A percentile compares a stretch with the other conserved stretches of the same genome.
Conservation (phyloP, 2,329 filamentous ascomycete species). For the Colletotrichum sp. region DNA sequence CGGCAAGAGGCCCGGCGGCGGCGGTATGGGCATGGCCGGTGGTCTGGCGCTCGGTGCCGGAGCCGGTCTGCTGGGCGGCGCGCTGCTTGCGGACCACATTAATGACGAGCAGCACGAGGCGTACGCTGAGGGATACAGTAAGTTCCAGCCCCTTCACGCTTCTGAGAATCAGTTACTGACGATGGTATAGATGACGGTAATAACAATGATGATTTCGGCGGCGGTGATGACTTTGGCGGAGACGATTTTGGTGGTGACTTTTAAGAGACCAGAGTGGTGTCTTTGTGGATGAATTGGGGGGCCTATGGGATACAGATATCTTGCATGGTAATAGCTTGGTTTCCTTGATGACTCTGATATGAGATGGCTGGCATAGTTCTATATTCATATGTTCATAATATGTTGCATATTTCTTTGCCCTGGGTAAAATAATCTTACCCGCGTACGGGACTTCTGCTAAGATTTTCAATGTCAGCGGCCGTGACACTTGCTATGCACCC, state of each 20-base stretch:
- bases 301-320: not conserved
- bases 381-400: conserved; percentile 7
- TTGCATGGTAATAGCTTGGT: not conserved
- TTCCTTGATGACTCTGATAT: not conserved
- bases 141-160: conserved; percentile 21
- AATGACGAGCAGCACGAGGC: conserved; percentile 65
- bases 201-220: conserved; percentile 15
- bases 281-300: not conserved
- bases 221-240: conserved; percentile 27
- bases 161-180: conserved; percentile 17
- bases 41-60: conserved; percentile 80
- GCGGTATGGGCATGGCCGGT: conserved; percentile 65
- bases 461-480: no score
- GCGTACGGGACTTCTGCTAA: no score
- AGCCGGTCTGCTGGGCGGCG: conserved; percentile 81
- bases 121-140: conserved; percentile 51
- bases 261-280: conserved; percentile 25
- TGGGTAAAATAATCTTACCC: not conserved
- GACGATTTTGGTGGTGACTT: conserved; percentile 42
- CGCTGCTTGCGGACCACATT: conserved; percentile 71
- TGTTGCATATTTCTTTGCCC: not conserved
- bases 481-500: no score
- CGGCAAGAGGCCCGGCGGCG: conserved; percentile 34
- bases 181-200: conserved; percentile 8
- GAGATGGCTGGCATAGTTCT: not conserved